A percentile compares a stretch with the other conserved stretches of the same genome.
These are phyloP conservation scores for Fusarium sp. DNA, from an alignment of 2,329 filamentous ascomycete species.

Conservation along the genomic window DNA sequence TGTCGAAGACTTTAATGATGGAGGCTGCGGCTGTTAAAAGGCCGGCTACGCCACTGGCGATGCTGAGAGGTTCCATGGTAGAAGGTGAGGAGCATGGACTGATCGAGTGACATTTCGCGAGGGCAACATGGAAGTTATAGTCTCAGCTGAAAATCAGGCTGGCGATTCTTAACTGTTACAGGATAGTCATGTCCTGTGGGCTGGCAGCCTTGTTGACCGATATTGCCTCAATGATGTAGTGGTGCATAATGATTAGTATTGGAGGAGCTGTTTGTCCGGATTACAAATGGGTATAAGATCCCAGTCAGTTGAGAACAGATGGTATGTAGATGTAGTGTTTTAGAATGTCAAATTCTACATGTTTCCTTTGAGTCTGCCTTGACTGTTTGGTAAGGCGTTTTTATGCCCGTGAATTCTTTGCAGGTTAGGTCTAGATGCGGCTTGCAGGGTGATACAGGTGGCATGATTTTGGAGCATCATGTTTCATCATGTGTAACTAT, in stretches of 20 bases:
- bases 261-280: not conserved
- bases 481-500: not conserved
- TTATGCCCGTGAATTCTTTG: not conserved
- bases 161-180: not conserved
- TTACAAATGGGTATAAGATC: not conserved
- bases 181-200: not conserved
- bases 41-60: slow-evolving; percentile 23
- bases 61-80: slow-evolving; percentile 19
- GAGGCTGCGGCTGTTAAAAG: slow-evolving; percentile 17
- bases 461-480: not conserved
- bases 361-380: not conserved
- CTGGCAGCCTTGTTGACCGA: slow-evolving; percentile 8
- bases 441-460: not conserved
- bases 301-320: not conserved
- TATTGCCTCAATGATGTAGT: slow-evolving; percentile 23
- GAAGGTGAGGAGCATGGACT: not conserved
- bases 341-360: not conserved
- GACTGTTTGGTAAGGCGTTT: not conserved
- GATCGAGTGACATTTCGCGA: not conserved
- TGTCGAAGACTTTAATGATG: slow-evolving; percentile 15
- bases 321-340: not conserved
- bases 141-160: slow-evolving; percentile 20
- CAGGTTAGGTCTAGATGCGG: not conserved
- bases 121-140: not conserved
- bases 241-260: not conserved